phyloP scores from a whole-genome alignment of 768 basidiomycete species.

The Amanita exitialis region DNA sequence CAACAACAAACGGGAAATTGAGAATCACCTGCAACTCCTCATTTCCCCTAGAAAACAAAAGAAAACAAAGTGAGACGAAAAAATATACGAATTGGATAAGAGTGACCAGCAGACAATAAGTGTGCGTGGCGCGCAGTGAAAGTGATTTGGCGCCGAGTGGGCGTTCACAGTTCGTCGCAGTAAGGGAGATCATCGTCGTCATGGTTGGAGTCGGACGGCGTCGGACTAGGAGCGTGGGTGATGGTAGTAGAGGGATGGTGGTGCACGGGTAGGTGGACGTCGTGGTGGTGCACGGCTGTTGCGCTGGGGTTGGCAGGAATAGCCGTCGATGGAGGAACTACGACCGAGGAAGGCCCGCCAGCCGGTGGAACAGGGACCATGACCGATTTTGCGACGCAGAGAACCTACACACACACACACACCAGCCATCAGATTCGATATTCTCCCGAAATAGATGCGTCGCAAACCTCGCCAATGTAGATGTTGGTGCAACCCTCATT shows the following conservation, averaged over 20 bases:
- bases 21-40: background rate
- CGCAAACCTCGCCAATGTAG: constrained; percentile 62
- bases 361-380: constrained; percentile 32
- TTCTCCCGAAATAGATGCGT: background rate
- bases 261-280: background rate
- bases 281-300: constrained; percentile 5
- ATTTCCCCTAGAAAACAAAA: background rate
- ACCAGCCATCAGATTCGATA: background rate
- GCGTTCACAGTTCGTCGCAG: constrained; percentile 3
- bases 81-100: too few species aligned
- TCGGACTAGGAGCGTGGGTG: background rate
- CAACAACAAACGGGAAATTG: background rate
- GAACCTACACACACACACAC: constrained; percentile 26
- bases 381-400: constrained; percentile 37
- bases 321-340: constrained; percentile 22
- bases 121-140: too few species aligned
- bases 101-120: too few species aligned
- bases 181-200: constrained; percentile 1
- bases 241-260: background rate
- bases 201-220: background rate
- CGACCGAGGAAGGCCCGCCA: constrained; percentile 13
- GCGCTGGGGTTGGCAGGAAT: constrained; percentile 14
- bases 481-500: constrained; percentile 47
- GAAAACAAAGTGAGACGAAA: background rate
- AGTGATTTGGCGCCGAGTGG: too few species aligned